Evolutionary conservation across 257 asterid species (phyloP).

Genomic region (Fraxinus pennsylvanica): DNA sequence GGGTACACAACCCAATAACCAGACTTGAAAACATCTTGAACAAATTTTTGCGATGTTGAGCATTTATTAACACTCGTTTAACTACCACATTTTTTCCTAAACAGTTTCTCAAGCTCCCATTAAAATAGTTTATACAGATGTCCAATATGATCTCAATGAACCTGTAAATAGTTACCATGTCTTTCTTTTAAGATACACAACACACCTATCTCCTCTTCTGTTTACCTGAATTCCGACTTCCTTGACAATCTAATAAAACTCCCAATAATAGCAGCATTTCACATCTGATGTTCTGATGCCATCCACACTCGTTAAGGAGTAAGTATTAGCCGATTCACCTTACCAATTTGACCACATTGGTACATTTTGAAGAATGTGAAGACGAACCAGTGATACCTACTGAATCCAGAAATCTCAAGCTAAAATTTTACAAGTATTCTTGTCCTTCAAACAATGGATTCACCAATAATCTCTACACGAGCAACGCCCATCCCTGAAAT

Average conservation of each 20-base stretch:
- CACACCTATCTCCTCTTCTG: not conserved
- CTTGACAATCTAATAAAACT: not conserved
- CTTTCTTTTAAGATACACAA: not conserved
- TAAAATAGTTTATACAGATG: not conserved
- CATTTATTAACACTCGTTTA: not conserved
- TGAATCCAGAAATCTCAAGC: not conserved
- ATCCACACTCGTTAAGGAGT: not conserved
- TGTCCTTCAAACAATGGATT: slow-evolving; percentile 1
- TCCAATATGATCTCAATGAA: not conserved
- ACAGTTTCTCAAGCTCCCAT: not conserved
- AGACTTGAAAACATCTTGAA: not conserved
- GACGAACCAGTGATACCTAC: not conserved
- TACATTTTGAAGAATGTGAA: not conserved
- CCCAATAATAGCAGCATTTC: not conserved
- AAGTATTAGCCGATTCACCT: not conserved
- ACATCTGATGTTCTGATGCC: not conserved
- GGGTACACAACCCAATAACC: too few relatives aligned
- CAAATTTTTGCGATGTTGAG: not conserved
- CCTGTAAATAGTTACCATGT: not conserved
- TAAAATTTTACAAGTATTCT: not conserved
- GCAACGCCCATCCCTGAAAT: slow-evolving; percentile 55
- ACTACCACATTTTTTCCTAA: not conserved
- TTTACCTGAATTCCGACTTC: not conserved
- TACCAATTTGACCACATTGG: not conserved
- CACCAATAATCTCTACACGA: slow-evolving; percentile 80